Evolutionary conservation across 768 basidiomycete species (phyloP), one percentile per base, ranked within the genome.

Genomic region (Scleroderma citrinum): DNA sequence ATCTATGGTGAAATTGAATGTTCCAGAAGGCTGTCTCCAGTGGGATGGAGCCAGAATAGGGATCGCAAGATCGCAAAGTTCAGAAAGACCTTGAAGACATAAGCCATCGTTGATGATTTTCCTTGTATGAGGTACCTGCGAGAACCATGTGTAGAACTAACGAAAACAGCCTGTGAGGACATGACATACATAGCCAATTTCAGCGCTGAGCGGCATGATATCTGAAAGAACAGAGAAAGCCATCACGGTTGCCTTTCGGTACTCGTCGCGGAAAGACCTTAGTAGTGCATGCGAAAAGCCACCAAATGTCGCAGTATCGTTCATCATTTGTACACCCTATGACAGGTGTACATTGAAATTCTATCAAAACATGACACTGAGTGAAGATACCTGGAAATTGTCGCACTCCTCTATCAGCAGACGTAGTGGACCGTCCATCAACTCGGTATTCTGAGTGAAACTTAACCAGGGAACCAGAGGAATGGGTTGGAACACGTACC

Each of bases 391-490:
- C 78, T 89, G 88, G 13, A 84, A 71, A 45, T 76, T 76, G 60
- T 89, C 77, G 58, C 85, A 87, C 55, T 88, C 87, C 60, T 92
- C 88, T 5, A 86, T 73, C 47, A 85, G 77, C 14, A 74, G 68
- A 16, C 88, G 76, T 45, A 90, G 70, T 12, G 80, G 71, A 5
- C 76, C 80, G 37, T 90, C 87, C 78, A 87, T 82, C 42, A 89
- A 58, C 44, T 76, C 76, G n/a, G 66, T 67, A 38, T 80, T 76
- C 87, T 89, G 49, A 7, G 19, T 20, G 39, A 34, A 37, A n/a
- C 38, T 35, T 55, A 24, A 55, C 43, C 36, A 2, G 16, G 8
- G 14, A 23, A 45, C 29, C 26, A 8, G 37, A 26, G 7, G 44
- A 16, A 43, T n/a, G 17, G 30, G 39, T n/a, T n/a, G 48, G 5